phyloP scores from a whole-genome alignment of 495 filamentous ascomycete species.

The Aspergillus indologenus region DNA sequence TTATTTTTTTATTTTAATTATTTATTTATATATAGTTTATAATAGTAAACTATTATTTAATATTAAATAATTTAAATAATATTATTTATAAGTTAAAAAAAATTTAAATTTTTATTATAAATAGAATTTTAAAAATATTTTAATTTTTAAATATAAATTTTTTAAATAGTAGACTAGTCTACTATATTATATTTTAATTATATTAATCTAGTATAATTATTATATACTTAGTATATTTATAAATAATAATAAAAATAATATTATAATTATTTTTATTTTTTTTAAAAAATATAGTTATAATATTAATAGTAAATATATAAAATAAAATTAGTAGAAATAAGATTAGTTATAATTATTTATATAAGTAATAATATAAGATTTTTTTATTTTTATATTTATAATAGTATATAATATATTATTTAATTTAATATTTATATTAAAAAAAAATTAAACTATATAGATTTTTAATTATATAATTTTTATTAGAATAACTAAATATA shows the following conservation, averaged over 20 bases:
- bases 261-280: neutral
- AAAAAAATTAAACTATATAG: neutral
- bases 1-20: no score
- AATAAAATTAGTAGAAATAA: conserved; percentile 29
- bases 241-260: neutral
- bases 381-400: conserved; percentile 18
- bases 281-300: neutral
- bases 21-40: no score
- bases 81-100: no score
- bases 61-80: no score
- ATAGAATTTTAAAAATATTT: no score
- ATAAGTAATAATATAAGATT: no score
- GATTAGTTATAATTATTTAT: conserved; percentile 53
- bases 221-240: neutral
- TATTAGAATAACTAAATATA: no score
- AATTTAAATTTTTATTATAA: no score
- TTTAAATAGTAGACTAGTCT: neutral
- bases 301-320: neutral
- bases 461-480: neutral
- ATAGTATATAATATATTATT: conserved; percentile 49
- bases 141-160: no score
- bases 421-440: no score
- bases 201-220: neutral
- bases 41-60: no score
- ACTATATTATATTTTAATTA: no score